phyloP scores from a whole-genome alignment of 495 filamentous ascomycete species.

The Hypomontagnella submonticulosa region DNA sequence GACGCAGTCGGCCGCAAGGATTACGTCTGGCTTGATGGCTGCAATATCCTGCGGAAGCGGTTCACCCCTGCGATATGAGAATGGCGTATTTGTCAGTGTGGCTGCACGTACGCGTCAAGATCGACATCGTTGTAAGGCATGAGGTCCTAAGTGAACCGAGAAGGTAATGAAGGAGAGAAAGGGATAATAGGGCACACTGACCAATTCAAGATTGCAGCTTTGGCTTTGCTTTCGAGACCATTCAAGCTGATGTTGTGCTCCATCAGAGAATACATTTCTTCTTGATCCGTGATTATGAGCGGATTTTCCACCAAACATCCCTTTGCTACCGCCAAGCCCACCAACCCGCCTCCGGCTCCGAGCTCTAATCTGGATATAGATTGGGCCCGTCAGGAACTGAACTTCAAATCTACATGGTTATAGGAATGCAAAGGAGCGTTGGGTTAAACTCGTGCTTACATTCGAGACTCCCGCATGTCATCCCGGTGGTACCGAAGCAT shows the following conservation, averaged over 20 bases:
- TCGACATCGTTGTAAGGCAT: constrained; percentile 5
- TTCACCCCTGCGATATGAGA: constrained; percentile 59
- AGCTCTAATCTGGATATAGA: constrained; percentile 77
- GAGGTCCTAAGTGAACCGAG: neutral
- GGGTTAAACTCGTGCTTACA: constrained; percentile 64
- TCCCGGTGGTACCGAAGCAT: constrained; percentile 75
- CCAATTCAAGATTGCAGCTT: constrained; percentile 80
- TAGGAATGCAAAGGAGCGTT: constrained; percentile 42
- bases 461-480: constrained; percentile 69
- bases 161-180: constrained; percentile 8
- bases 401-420: constrained; percentile 10
- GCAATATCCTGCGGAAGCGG: constrained; percentile 60
- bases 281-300: constrained; percentile 85
- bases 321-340: constrained; percentile 75
- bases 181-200: constrained; percentile 52
- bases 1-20: constrained; percentile 95
- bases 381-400: constrained; percentile 13
- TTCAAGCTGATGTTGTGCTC: constrained; percentile 85
- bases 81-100: constrained; percentile 15
- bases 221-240: constrained; percentile 67
- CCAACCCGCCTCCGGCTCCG: constrained; percentile 90
- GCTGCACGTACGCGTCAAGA: constrained; percentile 25
- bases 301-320: constrained; percentile 63
- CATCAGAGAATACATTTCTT: constrained; percentile 85
- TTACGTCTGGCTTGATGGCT: constrained; percentile 71